Conservation (phyloP, 2,329 filamentous ascomycete species). For the Diplodia corticola region DNA sequence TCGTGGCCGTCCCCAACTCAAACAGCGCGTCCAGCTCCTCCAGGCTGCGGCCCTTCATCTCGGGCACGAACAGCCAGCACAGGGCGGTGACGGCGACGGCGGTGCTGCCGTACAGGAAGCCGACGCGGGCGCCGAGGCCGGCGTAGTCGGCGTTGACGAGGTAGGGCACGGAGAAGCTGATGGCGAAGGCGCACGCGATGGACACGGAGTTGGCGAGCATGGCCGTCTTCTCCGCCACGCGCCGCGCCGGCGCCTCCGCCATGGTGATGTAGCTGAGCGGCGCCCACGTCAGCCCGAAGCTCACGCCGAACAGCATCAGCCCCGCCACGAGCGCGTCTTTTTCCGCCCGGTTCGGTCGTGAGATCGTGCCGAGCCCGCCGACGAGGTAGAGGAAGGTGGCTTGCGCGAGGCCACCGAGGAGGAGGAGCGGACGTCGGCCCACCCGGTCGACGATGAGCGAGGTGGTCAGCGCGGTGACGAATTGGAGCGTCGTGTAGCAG, state of each 20-base stretch:
- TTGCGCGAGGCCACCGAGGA: conserved; percentile 44
- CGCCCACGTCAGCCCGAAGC: conserved; percentile 62
- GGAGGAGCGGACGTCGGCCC: conserved; percentile 43
- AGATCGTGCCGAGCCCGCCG: conserved; percentile 52
- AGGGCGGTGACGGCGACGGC: conserved; percentile 39
- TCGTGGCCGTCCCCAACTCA: conserved; percentile 13
- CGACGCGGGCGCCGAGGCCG: conserved; percentile 45
- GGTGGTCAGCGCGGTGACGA: conserved; percentile 5
- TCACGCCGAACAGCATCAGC: conserved; percentile 61
- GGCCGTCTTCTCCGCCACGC: conserved; percentile 65
- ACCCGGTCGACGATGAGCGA: conserved; percentile 38
- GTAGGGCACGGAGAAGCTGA: conserved; percentile 65
- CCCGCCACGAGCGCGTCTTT: conserved; percentile 61
- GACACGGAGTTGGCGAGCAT: conserved; percentile 57
- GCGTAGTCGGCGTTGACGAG: conserved; percentile 56
- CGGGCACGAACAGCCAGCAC: conserved; percentile 38
- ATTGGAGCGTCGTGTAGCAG: conserved; percentile 15
- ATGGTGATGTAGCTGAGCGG: conserved; percentile 52
- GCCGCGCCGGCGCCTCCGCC: conserved; percentile 68
- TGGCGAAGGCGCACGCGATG: conserved; percentile 48
- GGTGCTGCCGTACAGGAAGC: conserved; percentile 30
- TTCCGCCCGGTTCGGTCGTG: conserved; percentile 50
- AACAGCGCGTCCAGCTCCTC: conserved; percentile 43
- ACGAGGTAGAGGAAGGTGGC: conserved; percentile 56
- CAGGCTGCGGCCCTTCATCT: conserved; percentile 37